phyloP scores from a whole-genome alignment of 805 yeast genomes.

The Ogataea polymorpha region DNA sequence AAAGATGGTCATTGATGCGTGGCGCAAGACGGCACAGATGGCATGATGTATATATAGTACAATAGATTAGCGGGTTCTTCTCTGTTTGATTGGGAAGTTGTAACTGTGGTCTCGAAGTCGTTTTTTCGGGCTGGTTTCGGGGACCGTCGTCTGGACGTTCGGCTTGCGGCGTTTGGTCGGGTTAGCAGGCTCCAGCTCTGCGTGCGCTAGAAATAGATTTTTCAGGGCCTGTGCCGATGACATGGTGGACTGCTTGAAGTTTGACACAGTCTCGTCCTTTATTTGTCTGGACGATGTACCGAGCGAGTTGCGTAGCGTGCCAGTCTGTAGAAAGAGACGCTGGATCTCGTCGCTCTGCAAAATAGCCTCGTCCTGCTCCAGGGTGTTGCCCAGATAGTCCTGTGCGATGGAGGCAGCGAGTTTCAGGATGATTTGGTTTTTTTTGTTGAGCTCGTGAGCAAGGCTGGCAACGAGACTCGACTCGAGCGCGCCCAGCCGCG shows the following conservation, averaged over 20 bases:
- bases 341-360: slow-evolving; percentile 17
- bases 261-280: not conserved
- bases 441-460: slow-evolving; percentile 16
- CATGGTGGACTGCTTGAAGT: not conserved
- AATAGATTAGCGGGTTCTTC: slow-evolving; percentile 2
- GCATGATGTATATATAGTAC: not conserved
- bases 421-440: slow-evolving; percentile 23
- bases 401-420: slow-evolving; percentile 22
- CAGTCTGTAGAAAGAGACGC: slow-evolving; percentile 17
- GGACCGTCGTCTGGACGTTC: not conserved
- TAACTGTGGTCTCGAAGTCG: slow-evolving; percentile 3
- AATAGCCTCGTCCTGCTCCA: slow-evolving; percentile 18
- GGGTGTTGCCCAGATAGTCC: slow-evolving; percentile 18
- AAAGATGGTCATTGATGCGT: slow-evolving; percentile 14
- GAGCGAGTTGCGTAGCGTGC: slow-evolving; percentile 14
- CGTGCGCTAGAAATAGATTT: not conserved
- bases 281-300: slow-evolving; percentile 10
- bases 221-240: slow-evolving; percentile 1
- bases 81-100: slow-evolving; percentile 12
- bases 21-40: slow-evolving; percentile 12
- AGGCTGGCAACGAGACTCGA: slow-evolving; percentile 10
- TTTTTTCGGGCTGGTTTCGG: slow-evolving; percentile 6
- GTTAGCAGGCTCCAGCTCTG: not conserved
- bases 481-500: slow-evolving; percentile 12
- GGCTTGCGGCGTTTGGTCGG: slow-evolving; percentile 1